Evolutionary conservation across 345 rosid genomes (phyloP).

Genomic region (Lumnitzera littorea): DNA sequence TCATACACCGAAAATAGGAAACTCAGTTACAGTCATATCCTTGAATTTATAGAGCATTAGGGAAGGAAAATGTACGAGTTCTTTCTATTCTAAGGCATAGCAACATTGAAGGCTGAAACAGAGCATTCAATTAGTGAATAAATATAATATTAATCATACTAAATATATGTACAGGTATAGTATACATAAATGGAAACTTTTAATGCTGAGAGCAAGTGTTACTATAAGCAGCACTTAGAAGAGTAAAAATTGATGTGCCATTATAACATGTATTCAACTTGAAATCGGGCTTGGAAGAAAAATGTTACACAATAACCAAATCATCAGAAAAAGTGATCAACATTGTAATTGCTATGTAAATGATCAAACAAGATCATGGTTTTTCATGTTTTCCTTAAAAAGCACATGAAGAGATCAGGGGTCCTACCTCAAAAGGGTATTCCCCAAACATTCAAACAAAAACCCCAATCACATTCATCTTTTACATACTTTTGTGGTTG

Average conservation of each 20-base stretch:
- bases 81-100: too few relatives aligned
- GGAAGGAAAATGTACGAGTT: too few relatives aligned
- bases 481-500: conserved; percentile 16
- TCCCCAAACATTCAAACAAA: conserved; percentile 43
- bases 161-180: too few relatives aligned
- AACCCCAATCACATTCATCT: conserved; percentile 29
- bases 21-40: too few relatives aligned
- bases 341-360: conserved; percentile 6
- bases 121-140: too few relatives aligned
- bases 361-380: conserved; percentile 8
- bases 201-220: background rate
- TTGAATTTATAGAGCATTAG: too few relatives aligned
- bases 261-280: too few relatives aligned
- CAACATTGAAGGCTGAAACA: too few relatives aligned
- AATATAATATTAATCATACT: too few relatives aligned
- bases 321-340: conserved; percentile 7
- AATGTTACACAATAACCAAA: background rate
- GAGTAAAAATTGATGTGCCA: background rate
- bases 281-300: too few relatives aligned
- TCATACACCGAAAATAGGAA: too few relatives aligned
- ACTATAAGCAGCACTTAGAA: background rate
- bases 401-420: conserved; percentile 10
- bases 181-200: background rate
- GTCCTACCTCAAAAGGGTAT: conserved; percentile 9
- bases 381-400: conserved; percentile 10